Evolutionary conservation across 2,329 filamentous ascomycete species (phyloP).

Genomic region (Gaeumannomyces sp.): DNA sequence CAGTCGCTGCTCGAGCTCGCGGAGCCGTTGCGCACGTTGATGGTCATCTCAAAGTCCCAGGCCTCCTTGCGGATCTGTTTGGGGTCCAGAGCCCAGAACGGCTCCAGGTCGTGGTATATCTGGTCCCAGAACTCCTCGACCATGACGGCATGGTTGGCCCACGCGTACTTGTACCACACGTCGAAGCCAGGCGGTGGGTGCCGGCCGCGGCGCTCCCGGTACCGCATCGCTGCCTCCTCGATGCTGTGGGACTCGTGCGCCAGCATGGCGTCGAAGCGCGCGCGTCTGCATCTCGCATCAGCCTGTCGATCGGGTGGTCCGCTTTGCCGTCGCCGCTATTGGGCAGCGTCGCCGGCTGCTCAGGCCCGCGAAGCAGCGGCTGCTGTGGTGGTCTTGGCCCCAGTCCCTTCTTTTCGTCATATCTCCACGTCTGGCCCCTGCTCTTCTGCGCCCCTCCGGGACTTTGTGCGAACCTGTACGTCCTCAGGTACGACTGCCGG

Average conservation of each 20-base stretch:
- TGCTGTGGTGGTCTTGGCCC: conserved; percentile 2
- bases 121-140: conserved; percentile 60
- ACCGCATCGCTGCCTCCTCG: conserved; percentile 45
- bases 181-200: conserved; percentile 61
- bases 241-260: conserved; percentile 41
- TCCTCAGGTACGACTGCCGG: neutral
- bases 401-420: neutral
- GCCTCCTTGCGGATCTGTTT: conserved; percentile 44
- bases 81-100: conserved; percentile 48
- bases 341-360: neutral
- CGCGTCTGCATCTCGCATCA: conserved; percentile 40
- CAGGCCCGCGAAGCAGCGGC: neutral
- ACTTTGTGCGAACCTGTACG: neutral
- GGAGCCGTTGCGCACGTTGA: conserved; percentile 47
- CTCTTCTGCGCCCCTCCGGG: neutral
- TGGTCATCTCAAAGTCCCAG: conserved; percentile 53
- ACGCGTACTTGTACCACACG: conserved; percentile 50
- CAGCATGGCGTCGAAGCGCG: conserved; percentile 35
- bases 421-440: conserved; percentile 3
- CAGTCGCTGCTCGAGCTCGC: conserved; percentile 46
- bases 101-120: conserved; percentile 55
- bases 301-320: conserved; percentile 43
- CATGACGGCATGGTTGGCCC: conserved; percentile 44
- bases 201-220: conserved; percentile 49
- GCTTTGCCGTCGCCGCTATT: conserved; percentile 9